phyloP scores from a whole-genome alignment of 148 eudicot genomes.

The Vaccinium vitisidaea region DNA sequence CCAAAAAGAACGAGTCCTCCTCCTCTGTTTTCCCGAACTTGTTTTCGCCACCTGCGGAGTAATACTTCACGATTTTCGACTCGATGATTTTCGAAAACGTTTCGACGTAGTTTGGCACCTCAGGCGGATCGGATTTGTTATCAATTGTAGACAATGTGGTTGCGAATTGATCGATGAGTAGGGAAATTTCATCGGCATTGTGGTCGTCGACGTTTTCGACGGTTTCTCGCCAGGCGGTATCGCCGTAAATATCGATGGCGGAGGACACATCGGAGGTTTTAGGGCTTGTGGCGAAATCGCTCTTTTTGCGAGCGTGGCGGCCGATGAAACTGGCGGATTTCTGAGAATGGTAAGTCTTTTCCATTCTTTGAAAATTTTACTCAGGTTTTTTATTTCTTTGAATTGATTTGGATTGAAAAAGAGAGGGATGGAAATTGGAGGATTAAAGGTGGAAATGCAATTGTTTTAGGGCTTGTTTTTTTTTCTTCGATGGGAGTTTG shows the following conservation, averaged over 20 bases:
- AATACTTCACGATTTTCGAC: conserved; percentile 37
- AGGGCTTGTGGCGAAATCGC: neutral
- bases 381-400: neutral
- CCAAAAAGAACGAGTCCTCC: conserved; percentile 44
- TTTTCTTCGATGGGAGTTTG: neutral
- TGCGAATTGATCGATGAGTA: conserved; percentile 42
- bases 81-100: conserved; percentile 44
- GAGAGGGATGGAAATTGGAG: neutral
- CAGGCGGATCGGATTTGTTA: conserved; percentile 21
- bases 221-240: conserved; percentile 15
- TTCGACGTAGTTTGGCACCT: conserved; percentile 40
- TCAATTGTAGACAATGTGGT: conserved; percentile 22
- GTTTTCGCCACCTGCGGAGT: conserved; percentile 13
- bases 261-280: neutral
- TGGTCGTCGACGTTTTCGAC: conserved; percentile 9
- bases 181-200: conserved; percentile 29
- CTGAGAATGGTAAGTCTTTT: conserved; percentile 27
- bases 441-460: neutral
- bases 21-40: conserved; percentile 25
- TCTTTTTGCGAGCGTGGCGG: conserved; percentile 21
- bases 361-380: conserved; percentile 16
- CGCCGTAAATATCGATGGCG: conserved; percentile 7
- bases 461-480: neutral
- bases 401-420: neutral
- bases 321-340: conserved; percentile 35